These are phyloP conservation scores for Tylopilus felleus DNA, from an alignment of 768 basidiomycete genomes.

Conservation along the genomic window DNA sequence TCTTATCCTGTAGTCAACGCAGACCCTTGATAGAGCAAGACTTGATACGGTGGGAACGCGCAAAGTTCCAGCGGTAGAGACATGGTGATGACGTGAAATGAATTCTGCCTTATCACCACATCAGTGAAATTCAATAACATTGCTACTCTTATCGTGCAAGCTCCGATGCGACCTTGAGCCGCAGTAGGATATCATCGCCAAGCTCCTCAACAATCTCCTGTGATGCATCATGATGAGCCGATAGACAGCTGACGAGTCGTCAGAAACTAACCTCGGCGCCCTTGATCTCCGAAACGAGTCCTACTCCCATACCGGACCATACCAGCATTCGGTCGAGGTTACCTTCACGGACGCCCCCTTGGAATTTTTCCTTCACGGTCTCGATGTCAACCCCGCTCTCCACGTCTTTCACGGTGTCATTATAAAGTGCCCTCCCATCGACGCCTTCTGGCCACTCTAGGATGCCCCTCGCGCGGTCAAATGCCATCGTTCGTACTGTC, in stretches of 20 bases:
- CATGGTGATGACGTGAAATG: constrained; percentile 2
- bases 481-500: constrained; percentile 60
- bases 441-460: constrained; percentile 58
- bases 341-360: constrained; percentile 40
- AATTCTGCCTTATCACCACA: constrained; percentile 12
- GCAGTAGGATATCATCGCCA: constrained; percentile 42
- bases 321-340: constrained; percentile 53
- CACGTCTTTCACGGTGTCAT: constrained; percentile 55
- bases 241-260: neutral
- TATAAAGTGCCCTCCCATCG: constrained; percentile 49
- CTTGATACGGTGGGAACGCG: constrained; percentile 21
- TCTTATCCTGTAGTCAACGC: constrained; percentile 5
- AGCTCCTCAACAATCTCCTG: constrained; percentile 57
- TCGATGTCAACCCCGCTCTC: constrained; percentile 46
- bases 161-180: constrained; percentile 30
- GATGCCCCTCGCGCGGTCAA: constrained; percentile 55
- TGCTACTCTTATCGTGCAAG: constrained; percentile 20
- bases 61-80: neutral
- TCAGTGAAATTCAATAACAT: constrained; percentile 22
- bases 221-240: constrained; percentile 4
- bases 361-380: constrained; percentile 42
- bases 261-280: constrained; percentile 35
- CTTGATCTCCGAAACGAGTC: constrained; percentile 47
- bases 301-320: constrained; percentile 70
- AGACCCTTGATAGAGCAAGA: constrained; percentile 4